Evolutionary conservation across 2,329 filamentous ascomycete species (phyloP), one percentile per base, ranked within the genome.

Genomic region (Trichoderma sp.): DNA sequence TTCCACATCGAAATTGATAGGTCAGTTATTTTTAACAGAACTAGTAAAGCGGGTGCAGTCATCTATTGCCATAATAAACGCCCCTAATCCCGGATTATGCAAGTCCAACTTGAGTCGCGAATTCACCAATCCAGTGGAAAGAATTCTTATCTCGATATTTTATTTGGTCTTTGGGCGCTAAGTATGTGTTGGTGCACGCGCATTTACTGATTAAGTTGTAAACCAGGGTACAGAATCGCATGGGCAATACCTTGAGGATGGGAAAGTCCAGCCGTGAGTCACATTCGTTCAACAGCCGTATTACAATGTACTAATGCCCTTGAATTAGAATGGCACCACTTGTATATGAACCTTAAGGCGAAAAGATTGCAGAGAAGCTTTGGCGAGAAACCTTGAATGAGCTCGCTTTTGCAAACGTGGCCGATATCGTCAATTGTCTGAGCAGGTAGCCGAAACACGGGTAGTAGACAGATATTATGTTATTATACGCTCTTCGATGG

Each of bases 191-290:
- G 60, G 60, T 6, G 60, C 60, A 2, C 60, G 60, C 7, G 60
- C 60, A 3, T 53, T 64, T 53, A 54, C 48, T 1, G 60, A 64
- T 64, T 48, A 48, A 7, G 60, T 25, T 32, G 60, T 64, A 2
- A 64, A 54, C 10, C 60, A 64, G 6, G 60, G 60, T 22, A 3
- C 48, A 4, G 60, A 64, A 12, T 64, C 60, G 10, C 60, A 64
- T 10, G 60, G 60, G n/a, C 48, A 64, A 34, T 64, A 64, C 42
- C 32, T 64, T 10, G 60, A 64, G n/a, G 60, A 64, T 22, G 60
- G 60, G 13, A 64, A 64, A 12, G 25, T 64, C 2, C 60, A 64
- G 42, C 60, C 60, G 58, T 61, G 12, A 50, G 58, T 61, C 2
- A 8, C 15, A n/a, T 12, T 17, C 1, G 25, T 12, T 27, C 27